Evolutionary conservation across 2,329 filamentous ascomycete genomes (phyloP), one percentile per base, ranked within the genome.

Genomic region (Escovopsis weberi): DNA sequence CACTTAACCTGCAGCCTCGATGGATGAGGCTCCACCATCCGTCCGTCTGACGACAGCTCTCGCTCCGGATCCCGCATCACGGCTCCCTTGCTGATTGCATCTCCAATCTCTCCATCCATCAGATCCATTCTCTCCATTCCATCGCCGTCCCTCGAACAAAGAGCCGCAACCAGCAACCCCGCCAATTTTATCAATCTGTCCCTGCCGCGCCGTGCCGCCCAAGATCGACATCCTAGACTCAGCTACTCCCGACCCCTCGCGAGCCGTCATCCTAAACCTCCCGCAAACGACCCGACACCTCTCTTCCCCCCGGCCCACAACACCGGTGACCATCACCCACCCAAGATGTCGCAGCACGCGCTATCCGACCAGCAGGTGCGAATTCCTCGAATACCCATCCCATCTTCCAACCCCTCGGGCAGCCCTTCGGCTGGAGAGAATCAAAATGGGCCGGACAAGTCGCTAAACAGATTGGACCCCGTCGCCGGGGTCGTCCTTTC

Each of bases 331-430:
- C 15, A 15, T 15, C 46, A 48, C 34, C 44, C 48, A 50, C 60
- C 63, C 73, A 82, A 66, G 63, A 94, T 94, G 87, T 91, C 87
- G 67, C 82, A 87, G 74, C 87, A 94, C 80, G 84, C 86, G 64
- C 82, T 96, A 69, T 94, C 88, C 69, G 88, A 95, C 76, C 87
- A 94, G 70, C 87, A 94, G 82, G 86, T 91, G 77, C 59, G 63
- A 15, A 15, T 15, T 15, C 15, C 15, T 15, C 15, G 15, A 15
- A 15, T 15, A 15, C 15, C 15, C 15, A 15, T 15, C 15, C 15
- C 15, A 15, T 15, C 15, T 15, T 54, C 19, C 15, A 15, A 15
- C 15, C 15, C 15, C 15, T 15, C 15, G 15, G 15, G 15, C 15
- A 15, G 15, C 15, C 15, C 15, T 15, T 15, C 15, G 15, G 15